Conservation (phyloP, 495 filamentous ascomycete genomes). For the Neurospora sp. region DNA sequence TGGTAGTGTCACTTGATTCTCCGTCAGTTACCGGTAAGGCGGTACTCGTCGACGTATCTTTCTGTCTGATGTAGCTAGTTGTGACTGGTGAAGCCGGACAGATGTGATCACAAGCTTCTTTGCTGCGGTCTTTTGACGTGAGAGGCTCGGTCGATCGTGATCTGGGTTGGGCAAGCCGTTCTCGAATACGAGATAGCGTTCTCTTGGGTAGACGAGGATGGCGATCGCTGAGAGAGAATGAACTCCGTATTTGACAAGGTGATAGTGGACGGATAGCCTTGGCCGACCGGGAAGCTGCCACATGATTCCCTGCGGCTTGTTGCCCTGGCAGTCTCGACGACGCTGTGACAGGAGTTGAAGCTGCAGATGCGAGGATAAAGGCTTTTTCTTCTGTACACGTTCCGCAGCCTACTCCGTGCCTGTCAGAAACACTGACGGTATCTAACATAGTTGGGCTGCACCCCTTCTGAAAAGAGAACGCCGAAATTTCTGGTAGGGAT, state of each 20-base stretch:
- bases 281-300: background rate
- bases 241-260: constrained; percentile 3
- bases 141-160: background rate
- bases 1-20: background rate
- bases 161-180: constrained; percentile 11
- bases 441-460: background rate
- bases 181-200: constrained; percentile 15
- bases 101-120: background rate
- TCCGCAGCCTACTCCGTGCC: background rate
- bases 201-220: constrained; percentile 11
- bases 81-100: background rate
- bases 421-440: background rate
- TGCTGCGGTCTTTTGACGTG: background rate
- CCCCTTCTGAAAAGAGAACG: background rate
- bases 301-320: background rate
- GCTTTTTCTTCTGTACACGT: background rate
- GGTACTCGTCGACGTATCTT: background rate
- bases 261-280: background rate
- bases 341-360: background rate
- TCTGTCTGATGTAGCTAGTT: background rate
- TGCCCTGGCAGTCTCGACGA: background rate
- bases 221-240: constrained; percentile 7
- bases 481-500: background rate
- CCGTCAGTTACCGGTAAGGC: background rate
- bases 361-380: background rate